Conservation (phyloP, 805 yeast genomes). For the Schizosaccharomyces osmophilus region DNA sequence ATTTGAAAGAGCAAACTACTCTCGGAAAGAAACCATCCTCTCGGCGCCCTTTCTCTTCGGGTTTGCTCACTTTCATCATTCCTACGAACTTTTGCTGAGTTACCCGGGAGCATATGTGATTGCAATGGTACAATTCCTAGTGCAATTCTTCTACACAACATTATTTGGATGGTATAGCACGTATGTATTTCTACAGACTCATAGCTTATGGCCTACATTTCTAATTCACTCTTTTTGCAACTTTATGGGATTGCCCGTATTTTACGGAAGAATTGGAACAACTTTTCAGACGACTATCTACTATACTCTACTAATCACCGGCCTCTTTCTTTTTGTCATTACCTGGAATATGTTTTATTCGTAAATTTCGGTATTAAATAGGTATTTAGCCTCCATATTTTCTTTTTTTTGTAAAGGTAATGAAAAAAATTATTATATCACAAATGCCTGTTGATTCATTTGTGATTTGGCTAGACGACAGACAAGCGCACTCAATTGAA, state of each 20-base stretch:
- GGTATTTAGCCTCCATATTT: not conserved
- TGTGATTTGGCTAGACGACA: conserved; percentile 21
- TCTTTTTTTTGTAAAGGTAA: too few species aligned
- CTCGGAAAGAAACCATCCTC: conserved; percentile 11
- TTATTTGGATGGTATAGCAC: conserved; percentile 48
- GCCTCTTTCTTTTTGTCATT: not conserved
- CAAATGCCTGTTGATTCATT: not conserved
- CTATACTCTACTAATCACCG: not conserved
- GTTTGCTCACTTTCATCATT: conserved; percentile 10
- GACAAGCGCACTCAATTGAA: conserved; percentile 66
- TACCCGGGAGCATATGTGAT: conserved; percentile 3
- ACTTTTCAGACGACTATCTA: not conserved
- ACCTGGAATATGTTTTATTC: not conserved
- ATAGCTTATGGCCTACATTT: conserved; percentile 31
- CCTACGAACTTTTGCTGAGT: not conserved
- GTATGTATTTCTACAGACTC: conserved; percentile 26
- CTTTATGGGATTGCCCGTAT: conserved; percentile 37
- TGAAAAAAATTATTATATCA: not conserved
- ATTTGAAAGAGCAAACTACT: conserved; percentile 10
- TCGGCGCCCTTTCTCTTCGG: conserved; percentile 47
- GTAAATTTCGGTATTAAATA: not conserved
- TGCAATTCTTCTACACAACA: conserved; percentile 43
- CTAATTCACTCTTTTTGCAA: conserved; percentile 46
- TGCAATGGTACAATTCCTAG: conserved; percentile 17
- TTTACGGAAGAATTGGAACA: not conserved